A percentile compares a stretch with the other conserved stretches of the same genome.
phyloP scores from a whole-genome alignment of 192 early-diverging fungal genomes.

The Gigaspora rosea region DNA sequence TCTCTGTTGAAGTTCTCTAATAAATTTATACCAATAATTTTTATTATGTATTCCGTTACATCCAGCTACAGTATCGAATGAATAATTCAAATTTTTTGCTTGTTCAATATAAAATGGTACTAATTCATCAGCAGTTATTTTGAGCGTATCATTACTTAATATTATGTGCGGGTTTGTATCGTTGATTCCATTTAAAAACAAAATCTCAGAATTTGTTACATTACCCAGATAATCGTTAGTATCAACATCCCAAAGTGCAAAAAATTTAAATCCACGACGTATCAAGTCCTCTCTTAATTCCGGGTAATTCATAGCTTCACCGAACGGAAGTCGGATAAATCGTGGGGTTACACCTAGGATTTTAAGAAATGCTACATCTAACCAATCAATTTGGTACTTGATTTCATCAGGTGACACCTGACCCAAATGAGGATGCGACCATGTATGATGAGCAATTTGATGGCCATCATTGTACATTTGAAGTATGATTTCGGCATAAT shows the following conservation, averaged over 20 bases:
- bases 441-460: conserved; percentile 63
- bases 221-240: background rate
- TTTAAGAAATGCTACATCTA: conserved; percentile 52
- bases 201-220: background rate
- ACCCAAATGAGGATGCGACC: conserved; percentile 55
- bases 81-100: background rate
- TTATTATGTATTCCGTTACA: background rate
- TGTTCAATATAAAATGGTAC: background rate
- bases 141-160: background rate
- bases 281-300: conserved; percentile 26
- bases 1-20: background rate
- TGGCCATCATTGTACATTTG: conserved; percentile 48
- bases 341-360: conserved; percentile 54
- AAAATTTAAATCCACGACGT: conserved; percentile 33
- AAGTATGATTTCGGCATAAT: conserved; percentile 49
- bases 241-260: conserved; percentile 45
- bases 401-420: conserved; percentile 43
- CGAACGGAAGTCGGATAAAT: conserved; percentile 66
- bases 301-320: conserved; percentile 31
- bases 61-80: conserved; percentile 1
- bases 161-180: background rate
- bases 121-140: background rate
- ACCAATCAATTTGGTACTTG: conserved; percentile 44
- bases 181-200: background rate
- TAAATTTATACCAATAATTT: conserved; percentile 17